Percentiles rank a stretch among this genome's conserved stretches.
These are phyloP conservation scores for Suillus discolor DNA, from an alignment of 768 basidiomycete species.

Conservation along the genomic window DNA sequence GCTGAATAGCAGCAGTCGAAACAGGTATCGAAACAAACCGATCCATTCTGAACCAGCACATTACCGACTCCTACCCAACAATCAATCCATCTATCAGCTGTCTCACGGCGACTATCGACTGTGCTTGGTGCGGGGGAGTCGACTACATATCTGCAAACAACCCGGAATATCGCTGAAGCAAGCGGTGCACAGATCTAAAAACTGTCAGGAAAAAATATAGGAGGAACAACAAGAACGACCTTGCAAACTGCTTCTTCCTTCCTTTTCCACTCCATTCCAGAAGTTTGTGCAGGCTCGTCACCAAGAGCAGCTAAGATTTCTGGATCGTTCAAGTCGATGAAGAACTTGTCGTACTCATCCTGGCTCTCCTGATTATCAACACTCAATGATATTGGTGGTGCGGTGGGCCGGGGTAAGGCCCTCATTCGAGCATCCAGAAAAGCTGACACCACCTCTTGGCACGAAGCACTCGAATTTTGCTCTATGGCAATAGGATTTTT, in stretches of 20 bases:
- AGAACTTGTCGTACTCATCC: conserved; percentile 66
- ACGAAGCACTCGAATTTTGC: conserved; percentile 49
- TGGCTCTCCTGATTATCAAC: conserved; percentile 71
- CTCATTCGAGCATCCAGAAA: conserved; percentile 60
- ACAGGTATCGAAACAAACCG: conserved; percentile 2
- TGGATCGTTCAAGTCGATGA: conserved; percentile 65
- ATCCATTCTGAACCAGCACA: conserved; percentile 55
- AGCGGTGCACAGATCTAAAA: conserved; percentile 27
- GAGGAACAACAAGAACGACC: conserved; percentile 36
- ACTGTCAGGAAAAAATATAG: not conserved
- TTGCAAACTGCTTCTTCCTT: conserved; percentile 53
- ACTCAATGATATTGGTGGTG: conserved; percentile 27
- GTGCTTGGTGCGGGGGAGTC: conserved; percentile 27
- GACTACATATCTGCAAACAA: conserved; percentile 52
- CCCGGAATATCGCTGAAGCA: conserved; percentile 55
- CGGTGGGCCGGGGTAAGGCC: conserved; percentile 47
- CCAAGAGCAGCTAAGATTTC: conserved; percentile 57
- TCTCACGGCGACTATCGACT: conserved; percentile 26
- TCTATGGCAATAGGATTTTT: conserved; percentile 44
- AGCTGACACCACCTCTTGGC: conserved; percentile 58
- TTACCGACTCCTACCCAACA: conserved; percentile 76
- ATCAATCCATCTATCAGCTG: conserved; percentile 61
- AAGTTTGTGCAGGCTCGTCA: conserved; percentile 28
- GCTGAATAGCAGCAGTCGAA: not conserved
- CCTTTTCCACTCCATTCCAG: conserved; percentile 31